These are phyloP conservation scores for Aspergillus biplanus DNA, from an alignment of 495 filamentous ascomycete species.

Conservation along the genomic window DNA sequence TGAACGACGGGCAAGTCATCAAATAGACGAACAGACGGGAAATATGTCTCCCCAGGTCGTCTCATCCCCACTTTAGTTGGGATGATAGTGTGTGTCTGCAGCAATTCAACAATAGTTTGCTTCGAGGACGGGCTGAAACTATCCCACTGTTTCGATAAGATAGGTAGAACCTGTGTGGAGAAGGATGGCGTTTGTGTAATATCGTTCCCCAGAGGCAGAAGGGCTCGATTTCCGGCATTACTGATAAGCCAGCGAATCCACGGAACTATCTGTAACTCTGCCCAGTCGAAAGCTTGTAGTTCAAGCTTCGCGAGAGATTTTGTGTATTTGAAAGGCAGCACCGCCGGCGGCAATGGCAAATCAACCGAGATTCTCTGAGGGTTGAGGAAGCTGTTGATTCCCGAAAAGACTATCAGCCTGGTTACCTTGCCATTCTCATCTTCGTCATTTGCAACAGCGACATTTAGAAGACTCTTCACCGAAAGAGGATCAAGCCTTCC, in stretches of 20 bases:
- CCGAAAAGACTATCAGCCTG: slow-evolving; percentile 73
- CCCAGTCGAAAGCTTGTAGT: slow-evolving; percentile 80
- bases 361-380: slow-evolving; percentile 74
- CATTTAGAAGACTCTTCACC: slow-evolving; percentile 69
- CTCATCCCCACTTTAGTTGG: slow-evolving; percentile 92
- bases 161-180: slow-evolving; percentile 72
- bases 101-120: slow-evolving; percentile 60
- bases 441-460: slow-evolving; percentile 77
- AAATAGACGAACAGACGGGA: slow-evolving; percentile 89
- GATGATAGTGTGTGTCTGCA: slow-evolving; percentile 74
- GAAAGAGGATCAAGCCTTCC: slow-evolving; percentile 68
- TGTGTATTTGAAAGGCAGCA: slow-evolving; percentile 81
- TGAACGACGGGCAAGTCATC: slow-evolving; percentile 85
- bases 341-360: slow-evolving; percentile 80
- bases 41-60: slow-evolving; percentile 85
- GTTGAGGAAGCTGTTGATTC: slow-evolving; percentile 73
- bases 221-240: slow-evolving; percentile 51
- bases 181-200: slow-evolving; percentile 74
- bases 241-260: slow-evolving; percentile 83
- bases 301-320: slow-evolving; percentile 61
- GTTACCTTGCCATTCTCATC: slow-evolving; percentile 61
- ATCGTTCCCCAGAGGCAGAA: slow-evolving; percentile 56
- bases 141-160: slow-evolving; percentile 90
- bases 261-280: slow-evolving; percentile 74
- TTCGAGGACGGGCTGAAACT: slow-evolving; percentile 66